Evolutionary conservation across 345 rosid genomes (phyloP), one percentile per base, ranked within the genome.

Genomic region (Gossypium herbaceum): DNA sequence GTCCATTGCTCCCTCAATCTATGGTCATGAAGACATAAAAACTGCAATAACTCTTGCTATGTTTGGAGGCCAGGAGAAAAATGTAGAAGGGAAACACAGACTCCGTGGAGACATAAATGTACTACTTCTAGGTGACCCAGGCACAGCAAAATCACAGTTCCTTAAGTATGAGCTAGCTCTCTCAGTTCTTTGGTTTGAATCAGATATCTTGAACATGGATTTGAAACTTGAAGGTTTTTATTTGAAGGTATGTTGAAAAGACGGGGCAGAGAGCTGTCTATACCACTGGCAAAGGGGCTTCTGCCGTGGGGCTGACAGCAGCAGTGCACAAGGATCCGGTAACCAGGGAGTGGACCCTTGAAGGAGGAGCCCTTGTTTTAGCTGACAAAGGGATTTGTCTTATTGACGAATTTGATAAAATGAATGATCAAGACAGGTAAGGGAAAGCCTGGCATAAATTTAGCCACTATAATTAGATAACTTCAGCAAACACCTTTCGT

Each of bases 251-350:
- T 80, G 93, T 90, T 62, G 99, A 95, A 84, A 93, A 95, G 87
- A 95, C 99, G 63, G 98, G 97, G 52, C 99, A 95, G 76, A 90
- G 99, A 85, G 99, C 98, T 75, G 98, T 95, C 39, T 95, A 95
- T 82, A 95, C 99, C 29, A 95, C 99, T 75, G 97, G 99, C 44
- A 95, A 95, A 83, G 99, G 99, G 78, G 99, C 98, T 74, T 95
- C 99, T 71, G 99, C 99, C 57, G 94, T 95, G 50, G 98, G 99
- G 62, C 90, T 95, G 51, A 95, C 99, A 47, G 97, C 98, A 78
- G 99, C 99, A 51, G 99, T 95, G 77, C 99, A 95, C 90, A 95
- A 95, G 85, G 99, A 95, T 76, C 99, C 97, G 22, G 97, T 95
- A 73, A 95, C 99, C 61, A 86, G 97, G 77, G 99, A 93, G 85